Evolutionary conservation across 495 filamentous ascomycete species (phyloP), one percentile per base, ranked within the genome.

Genomic region (Hypoxylon fragiforme): DNA sequence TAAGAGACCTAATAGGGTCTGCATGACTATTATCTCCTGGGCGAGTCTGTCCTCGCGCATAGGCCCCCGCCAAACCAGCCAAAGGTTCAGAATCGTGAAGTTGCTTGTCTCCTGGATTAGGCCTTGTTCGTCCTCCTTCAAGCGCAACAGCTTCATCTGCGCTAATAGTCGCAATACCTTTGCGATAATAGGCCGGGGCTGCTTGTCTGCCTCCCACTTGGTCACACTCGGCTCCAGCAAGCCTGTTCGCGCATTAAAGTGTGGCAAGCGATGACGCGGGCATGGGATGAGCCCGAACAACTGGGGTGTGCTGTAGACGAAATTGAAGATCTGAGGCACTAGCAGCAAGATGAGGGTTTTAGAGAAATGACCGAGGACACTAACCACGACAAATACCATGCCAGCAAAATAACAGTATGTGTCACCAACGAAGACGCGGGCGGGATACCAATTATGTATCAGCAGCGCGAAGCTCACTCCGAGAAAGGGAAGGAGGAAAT

Each of bases 381-480:
- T 90, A 52, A 97, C 94, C 45, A 97, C 91, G 13, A 91, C 95
- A 64, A 99, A 97, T 8, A 96, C 90, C 92, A 97, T 99, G 50
- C 94, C 94, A 0, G 94, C 92, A 62, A 99, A 95, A 70, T 99
- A 99, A 78, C 94, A 99, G 75, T 97, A 99, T 13, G 94, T 99
- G 66, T 99, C 94, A 18, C 94, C 94, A 0, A 96, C 92, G 64
- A 99, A 99, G 1, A 96, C 95, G 46, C 84, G 85, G 11, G 92
- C 89, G 1, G 94, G 94, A 67, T 92, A 99, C 90, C 91, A 95
- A 64, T 99, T 99, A 73, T 99, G 91, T 68, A 69, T 82, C 58
- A 91, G 80, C 18, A 99, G 81, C 1, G 94, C 95, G 16, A 87
- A 66, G 12, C 91, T 96, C 30, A 97, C 94, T 22, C 91, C 94